These are phyloP conservation scores for Aureobasidium mangrovei DNA, from an alignment of 2,329 filamentous ascomycete genomes.

Conservation along the genomic window DNA sequence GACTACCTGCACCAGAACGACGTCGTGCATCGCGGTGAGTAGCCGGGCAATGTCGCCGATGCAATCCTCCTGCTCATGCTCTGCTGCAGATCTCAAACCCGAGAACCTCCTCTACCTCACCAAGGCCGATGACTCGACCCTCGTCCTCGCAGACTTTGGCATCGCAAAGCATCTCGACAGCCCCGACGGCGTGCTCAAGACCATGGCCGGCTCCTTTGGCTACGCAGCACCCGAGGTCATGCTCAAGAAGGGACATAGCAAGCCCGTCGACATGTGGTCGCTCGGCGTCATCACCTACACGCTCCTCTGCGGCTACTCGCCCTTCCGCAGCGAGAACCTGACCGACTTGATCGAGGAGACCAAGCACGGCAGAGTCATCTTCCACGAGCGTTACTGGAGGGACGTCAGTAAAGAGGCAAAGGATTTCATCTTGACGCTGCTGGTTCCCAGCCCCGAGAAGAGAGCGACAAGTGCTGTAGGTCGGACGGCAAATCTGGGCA, in stretches of 20 bases:
- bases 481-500: not conserved
- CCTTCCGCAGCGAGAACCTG: conserved; percentile 91
- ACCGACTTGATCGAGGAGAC: conserved; percentile 93
- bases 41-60: not conserved
- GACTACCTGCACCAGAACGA: conserved; percentile 91
- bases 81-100: conserved; percentile 74
- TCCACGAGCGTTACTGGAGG: conserved; percentile 98
- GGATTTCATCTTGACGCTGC: conserved; percentile 75
- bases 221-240: conserved; percentile 98
- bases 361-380: conserved; percentile 71
- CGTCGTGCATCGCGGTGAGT: conserved; percentile 83
- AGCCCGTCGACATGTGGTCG: conserved; percentile 99
- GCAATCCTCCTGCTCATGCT: conserved; percentile 19
- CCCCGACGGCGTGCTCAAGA: conserved; percentile 85
- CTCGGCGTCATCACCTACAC: conserved; percentile 98
- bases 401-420: conserved; percentile 94
- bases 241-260: conserved; percentile 94
- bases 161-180: conserved; percentile 96
- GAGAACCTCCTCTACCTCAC: conserved; percentile 95
- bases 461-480: conserved; percentile 69
- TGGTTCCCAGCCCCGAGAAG: conserved; percentile 68
- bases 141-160: conserved; percentile 94
- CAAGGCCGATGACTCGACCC: conserved; percentile 63
- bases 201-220: conserved; percentile 97
- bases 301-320: conserved; percentile 93